These are phyloP conservation scores for Citrus mangshanensis DNA, from an alignment of 345 rosid genomes.

Conservation along the genomic window DNA sequence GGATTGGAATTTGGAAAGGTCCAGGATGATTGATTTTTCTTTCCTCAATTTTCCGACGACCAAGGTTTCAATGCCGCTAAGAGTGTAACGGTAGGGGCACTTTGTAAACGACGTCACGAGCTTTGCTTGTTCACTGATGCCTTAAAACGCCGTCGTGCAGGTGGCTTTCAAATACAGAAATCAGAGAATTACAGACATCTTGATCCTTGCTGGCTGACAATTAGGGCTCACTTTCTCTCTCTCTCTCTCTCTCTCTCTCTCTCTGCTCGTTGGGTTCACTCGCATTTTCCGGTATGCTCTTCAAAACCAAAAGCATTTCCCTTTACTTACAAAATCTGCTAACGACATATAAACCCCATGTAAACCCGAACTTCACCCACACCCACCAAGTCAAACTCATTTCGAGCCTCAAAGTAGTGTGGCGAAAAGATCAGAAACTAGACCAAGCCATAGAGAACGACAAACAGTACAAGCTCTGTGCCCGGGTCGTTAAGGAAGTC, in stretches of 20 bases:
- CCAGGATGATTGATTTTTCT: too few species aligned
- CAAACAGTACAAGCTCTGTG: constrained; percentile 58
- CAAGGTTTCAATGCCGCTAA: too few species aligned
- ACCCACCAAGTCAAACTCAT: constrained; percentile 28
- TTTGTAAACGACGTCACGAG: too few species aligned
- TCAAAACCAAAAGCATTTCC: constrained; percentile 15
- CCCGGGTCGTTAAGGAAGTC: constrained; percentile 72
- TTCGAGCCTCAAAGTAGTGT: constrained; percentile 78
- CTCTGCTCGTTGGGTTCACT: background rate
- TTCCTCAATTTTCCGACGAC: too few species aligned
- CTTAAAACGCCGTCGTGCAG: background rate
- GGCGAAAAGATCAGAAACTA: constrained; percentile 70
- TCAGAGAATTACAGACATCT: background rate
- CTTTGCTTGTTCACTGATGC: background rate
- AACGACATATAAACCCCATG: background rate
- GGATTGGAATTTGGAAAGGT: too few species aligned
- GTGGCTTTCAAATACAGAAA: background rate
- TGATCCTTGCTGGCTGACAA: background rate
- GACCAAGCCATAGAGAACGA: constrained; percentile 72
- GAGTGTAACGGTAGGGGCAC: too few species aligned
- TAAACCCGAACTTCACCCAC: constrained; percentile 7
- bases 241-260: background rate
- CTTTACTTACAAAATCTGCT: background rate
- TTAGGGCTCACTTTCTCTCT: background rate
- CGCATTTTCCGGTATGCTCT: constrained; percentile 22